Percentiles rank a stretch among this genome's conserved stretches.
Evolutionary conservation across 2,329 filamentous ascomycete species (phyloP).

Genomic region (Penicillium concentricum): DNA sequence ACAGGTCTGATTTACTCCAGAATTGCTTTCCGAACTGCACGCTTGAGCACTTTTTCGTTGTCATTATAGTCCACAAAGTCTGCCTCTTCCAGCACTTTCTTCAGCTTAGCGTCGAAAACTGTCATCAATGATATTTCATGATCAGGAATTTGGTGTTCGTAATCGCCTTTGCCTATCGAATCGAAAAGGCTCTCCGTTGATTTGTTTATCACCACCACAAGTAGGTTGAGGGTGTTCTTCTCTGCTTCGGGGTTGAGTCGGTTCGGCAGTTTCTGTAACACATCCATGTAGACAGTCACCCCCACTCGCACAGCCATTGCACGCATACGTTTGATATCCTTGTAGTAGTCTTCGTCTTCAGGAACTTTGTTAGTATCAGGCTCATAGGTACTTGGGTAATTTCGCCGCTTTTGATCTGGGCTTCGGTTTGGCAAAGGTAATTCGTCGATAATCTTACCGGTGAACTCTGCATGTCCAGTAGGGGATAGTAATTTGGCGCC

Average conservation of each 20-base stretch:
- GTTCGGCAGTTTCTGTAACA: background rate
- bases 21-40: background rate
- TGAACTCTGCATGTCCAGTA: background rate
- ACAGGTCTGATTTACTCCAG: background rate
- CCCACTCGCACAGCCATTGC: background rate
- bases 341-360: background rate
- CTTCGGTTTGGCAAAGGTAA: too few species aligned
- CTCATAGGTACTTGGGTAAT: background rate
- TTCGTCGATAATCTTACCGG: background rate
- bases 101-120: background rate
- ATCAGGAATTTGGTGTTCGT: background rate
- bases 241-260: background rate
- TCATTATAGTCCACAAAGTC: background rate
- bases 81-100: background rate
- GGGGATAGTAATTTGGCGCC: background rate
- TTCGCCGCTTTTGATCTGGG: background rate
- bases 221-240: background rate
- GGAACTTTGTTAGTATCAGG: background rate
- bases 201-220: background rate
- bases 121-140: background rate
- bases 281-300: background rate
- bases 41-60: background rate
- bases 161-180: accelerated
- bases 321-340: too few species aligned
- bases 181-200: too few species aligned